These are phyloP conservation scores for Cryptococcus sp. DNA, from an alignment of 1,284 basidiomycete species.

Conservation along the genomic window DNA sequence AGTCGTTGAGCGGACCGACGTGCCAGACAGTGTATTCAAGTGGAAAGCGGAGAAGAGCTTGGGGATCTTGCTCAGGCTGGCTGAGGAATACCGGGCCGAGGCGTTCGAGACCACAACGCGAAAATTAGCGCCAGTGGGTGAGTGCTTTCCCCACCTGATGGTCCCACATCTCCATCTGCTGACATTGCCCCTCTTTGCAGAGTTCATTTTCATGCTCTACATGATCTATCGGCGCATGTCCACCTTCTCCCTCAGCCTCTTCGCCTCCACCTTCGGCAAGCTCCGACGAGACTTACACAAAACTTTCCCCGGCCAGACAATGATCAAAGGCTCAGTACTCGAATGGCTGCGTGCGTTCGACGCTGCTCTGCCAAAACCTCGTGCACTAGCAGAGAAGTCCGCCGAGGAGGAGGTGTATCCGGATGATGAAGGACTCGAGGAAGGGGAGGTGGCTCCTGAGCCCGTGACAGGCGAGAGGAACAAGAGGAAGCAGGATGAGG, in stretches of 20 bases:
- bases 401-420: conserved; percentile 29
- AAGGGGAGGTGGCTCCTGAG: conserved; percentile 26
- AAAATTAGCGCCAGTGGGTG: conserved; percentile 43
- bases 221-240: conserved; percentile 37
- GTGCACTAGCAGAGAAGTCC: conserved; percentile 15
- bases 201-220: conserved; percentile 35
- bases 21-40: conserved; percentile 31
- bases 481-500: conserved; percentile 21
- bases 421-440: conserved; percentile 32
- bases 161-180: neutral
- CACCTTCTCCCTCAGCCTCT: conserved; percentile 15
- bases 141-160: conserved; percentile 10
- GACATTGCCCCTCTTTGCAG: conserved; percentile 16
- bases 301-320: conserved; percentile 24
- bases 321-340: conserved; percentile 23
- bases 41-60: conserved; percentile 31
- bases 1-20: conserved; percentile 26
- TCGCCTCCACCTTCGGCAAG: conserved; percentile 31
- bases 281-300: conserved; percentile 31
- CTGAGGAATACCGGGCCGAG: conserved; percentile 20
- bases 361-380: conserved; percentile 22
- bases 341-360: conserved; percentile 19
- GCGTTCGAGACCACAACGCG: conserved; percentile 28
- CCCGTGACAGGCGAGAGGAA: conserved; percentile 21
- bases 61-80: conserved; percentile 33